Percentiles rank a stretch among this genome's conserved stretches.
Evolutionary conservation across 305 asterid genomes (phyloP).

Genomic region (Fraxinus platypoda): DNA sequence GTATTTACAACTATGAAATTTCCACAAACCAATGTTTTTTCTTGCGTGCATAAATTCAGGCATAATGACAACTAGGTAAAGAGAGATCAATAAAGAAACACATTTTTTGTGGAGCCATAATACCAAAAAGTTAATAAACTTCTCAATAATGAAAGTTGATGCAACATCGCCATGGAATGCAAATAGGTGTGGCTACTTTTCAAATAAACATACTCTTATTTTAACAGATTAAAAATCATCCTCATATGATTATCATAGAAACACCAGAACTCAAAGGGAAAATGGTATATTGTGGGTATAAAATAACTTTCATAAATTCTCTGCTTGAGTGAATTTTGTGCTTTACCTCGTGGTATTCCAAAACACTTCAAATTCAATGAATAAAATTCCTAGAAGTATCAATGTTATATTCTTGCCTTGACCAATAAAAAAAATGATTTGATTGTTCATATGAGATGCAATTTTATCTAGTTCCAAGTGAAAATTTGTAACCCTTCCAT

Average conservation of each 20-base stretch:
- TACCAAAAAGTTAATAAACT: slow-evolving; percentile 1
- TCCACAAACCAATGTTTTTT: slow-evolving; percentile 5
- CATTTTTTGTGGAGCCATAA: slow-evolving; percentile 16
- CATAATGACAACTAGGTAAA: slow-evolving; percentile 9
- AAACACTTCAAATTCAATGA: not conserved
- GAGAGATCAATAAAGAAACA: not conserved
- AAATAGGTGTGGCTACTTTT: not conserved
- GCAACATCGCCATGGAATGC: slow-evolving; percentile 7
- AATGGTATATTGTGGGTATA: not conserved
- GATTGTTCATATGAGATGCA: slow-evolving; percentile 9
- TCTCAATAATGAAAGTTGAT: not conserved
- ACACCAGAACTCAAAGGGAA: not conserved
- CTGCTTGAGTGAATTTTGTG: not conserved
- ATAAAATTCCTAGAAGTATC: slow-evolving; percentile 1
- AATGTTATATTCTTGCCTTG: not conserved
- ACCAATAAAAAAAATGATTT: slow-evolving; percentile 1
- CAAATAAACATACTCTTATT: not conserved
- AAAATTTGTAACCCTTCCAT: slow-evolving; percentile 10
- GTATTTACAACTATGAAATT: slow-evolving; percentile 13
- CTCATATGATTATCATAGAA: not conserved
- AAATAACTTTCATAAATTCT: not conserved
- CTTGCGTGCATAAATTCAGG: slow-evolving; percentile 6
- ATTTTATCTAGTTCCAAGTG: not conserved
- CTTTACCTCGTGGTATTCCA: slow-evolving; percentile 7
- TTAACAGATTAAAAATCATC: slow-evolving; percentile 8